phyloP scores from a whole-genome alignment of 2,329 filamentous ascomycete genomes.

The Verticillium nubilum region DNA sequence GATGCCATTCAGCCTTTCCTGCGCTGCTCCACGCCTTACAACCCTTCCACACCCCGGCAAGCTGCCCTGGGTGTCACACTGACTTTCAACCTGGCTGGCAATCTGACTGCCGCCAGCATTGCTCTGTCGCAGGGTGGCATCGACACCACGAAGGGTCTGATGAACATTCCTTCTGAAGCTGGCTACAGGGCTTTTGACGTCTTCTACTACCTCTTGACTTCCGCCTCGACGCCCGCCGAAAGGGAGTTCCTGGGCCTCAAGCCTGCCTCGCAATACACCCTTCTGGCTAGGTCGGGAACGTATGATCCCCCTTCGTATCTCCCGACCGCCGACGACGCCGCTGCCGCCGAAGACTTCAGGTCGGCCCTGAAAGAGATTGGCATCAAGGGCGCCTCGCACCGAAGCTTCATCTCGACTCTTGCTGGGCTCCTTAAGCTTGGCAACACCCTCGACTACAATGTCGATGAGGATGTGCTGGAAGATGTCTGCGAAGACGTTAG shows the following conservation, averaged over 20 bases:
- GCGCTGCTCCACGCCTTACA: conserved; percentile 80
- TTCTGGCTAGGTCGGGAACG: conserved; percentile 78
- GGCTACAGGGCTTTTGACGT: conserved; percentile 94
- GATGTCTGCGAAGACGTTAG: conserved; percentile 87
- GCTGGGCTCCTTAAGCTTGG: conserved; percentile 87
- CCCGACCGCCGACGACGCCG: conserved; percentile 86
- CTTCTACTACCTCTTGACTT: conserved; percentile 93
- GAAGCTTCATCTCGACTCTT: conserved; percentile 79
- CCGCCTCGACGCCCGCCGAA: conserved; percentile 83
- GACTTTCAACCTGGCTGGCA: conserved; percentile 75
- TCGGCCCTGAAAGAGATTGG: conserved; percentile 83
- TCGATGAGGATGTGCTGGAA: conserved; percentile 81
- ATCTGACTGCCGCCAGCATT: conserved; percentile 68
- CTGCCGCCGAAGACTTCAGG: conserved; percentile 89
- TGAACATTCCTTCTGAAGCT: conserved; percentile 71
- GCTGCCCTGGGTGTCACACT: conserved; percentile 76
- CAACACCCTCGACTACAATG: conserved; percentile 77
- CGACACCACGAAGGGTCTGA: conserved; percentile 72
- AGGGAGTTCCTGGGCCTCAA: conserved; percentile 82
- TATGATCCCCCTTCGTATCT: conserved; percentile 84
- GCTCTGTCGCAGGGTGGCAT: conserved; percentile 83
- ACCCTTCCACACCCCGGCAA: conserved; percentile 78
- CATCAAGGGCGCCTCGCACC: conserved; percentile 79
- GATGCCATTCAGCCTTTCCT: conserved; percentile 82
- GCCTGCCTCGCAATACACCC: conserved; percentile 66